Percentiles rank a stretch among this genome's conserved stretches.
Conservation (phyloP, 2,329 filamentous ascomycete genomes). For the Rhynchosporium agropyri region DNA sequence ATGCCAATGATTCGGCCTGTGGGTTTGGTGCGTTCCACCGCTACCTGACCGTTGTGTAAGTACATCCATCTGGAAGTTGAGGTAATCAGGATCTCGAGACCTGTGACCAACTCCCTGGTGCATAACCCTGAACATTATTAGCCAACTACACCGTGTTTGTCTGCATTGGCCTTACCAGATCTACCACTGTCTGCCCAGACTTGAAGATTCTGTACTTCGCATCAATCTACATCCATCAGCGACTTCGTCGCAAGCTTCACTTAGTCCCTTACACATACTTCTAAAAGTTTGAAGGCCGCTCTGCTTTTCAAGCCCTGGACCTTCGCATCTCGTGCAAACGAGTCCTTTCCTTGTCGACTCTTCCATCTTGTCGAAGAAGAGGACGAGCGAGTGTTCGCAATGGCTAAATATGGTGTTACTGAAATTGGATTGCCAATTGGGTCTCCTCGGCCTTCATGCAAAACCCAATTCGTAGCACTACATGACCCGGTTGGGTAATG, state of each 20-base stretch:
- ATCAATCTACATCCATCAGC: constrained; percentile 65
- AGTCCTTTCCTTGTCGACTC: constrained; percentile 73
- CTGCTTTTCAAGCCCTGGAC: constrained; percentile 83
- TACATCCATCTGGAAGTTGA: neutral
- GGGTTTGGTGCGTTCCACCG: constrained; percentile 75
- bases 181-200: constrained; percentile 81
- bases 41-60: constrained; percentile 61
- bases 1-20: constrained; percentile 84
- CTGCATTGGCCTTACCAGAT: constrained; percentile 62
- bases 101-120: constrained; percentile 74
- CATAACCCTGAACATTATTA: constrained; percentile 63
- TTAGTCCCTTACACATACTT: constrained; percentile 54
- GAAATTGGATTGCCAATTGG: neutral
- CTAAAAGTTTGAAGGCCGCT: constrained; percentile 89
- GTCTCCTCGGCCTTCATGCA: too few relatives aligned
- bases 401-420: neutral
- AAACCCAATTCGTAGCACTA: constrained; percentile 19
- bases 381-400: constrained; percentile 26
- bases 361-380: constrained; percentile 81
- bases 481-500: neutral
- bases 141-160: neutral
- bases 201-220: constrained; percentile 78
- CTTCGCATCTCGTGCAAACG: constrained; percentile 73
- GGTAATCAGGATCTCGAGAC: constrained; percentile 44
- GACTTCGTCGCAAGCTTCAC: constrained; percentile 17